Base-by-base conservation (phyloP, 2,329 filamentous ascomycete genomes). In the Ceratocystis cubensis region DNA sequence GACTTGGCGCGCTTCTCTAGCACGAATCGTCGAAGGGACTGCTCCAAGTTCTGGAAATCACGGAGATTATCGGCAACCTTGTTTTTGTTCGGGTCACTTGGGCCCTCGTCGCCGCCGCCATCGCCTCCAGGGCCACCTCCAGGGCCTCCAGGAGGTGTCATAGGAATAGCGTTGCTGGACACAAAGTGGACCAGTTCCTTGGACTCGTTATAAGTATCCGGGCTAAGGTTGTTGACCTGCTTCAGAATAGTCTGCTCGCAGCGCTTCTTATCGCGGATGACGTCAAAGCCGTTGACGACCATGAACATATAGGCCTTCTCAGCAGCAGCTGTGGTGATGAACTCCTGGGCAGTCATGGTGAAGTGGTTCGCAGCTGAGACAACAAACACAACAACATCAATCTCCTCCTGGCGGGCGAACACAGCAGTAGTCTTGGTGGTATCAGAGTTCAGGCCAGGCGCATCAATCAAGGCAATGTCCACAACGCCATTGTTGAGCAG, bases 231-330 rank as follows among this genome's bases (percentile, higher is more conserved):
- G 62, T 83, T 81, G 17, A 99, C 87, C 75, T 97, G 93, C 71
- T 96, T 91, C 68, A 99, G 75, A 63, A 99, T 94, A 84, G 91
- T 89, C 73, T 94, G 91, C 75, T 96, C 84, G 75, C 93, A 97
- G 68, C 93, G 83, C 68, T 90, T 82, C 78, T 96, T 94, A 75
- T 97, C 92, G 70, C 88, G 83, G 72, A 99, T 97, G 69, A 88
- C 88, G 76, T 99, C 94, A 72, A 91, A 99, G 20, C 93, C 92
- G 74, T 99, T 99, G 70, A 99, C 94, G 15, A 99, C 94, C 75
- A 99, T 96, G 75, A 99, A 99, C 69, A 99, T 92, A 74, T 99
- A 99, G 0, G 94, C 93, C 77, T 99, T 99, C 73, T 99, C 94
- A 50, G 93, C 86, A 0, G 94, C 94, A 1, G 94, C 94, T 63